Conservation (phyloP, 2,329 filamentous ascomycete species). For the Colletotrichum sp. region DNA sequence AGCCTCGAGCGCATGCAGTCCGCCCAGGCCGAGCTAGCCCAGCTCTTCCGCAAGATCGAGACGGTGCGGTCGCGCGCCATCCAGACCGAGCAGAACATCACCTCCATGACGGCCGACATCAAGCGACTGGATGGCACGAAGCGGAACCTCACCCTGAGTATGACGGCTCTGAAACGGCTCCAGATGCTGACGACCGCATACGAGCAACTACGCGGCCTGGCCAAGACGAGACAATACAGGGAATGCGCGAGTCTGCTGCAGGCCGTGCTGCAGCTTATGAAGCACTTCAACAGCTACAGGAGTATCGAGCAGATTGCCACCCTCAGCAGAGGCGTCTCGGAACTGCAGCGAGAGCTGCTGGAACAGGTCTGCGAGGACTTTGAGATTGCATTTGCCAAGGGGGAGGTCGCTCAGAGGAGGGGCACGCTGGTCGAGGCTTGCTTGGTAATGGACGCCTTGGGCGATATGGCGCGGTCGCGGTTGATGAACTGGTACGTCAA, state of each 20-base stretch:
- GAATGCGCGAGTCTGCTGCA: slow-evolving; percentile 94
- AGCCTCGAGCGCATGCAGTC: slow-evolving; percentile 91
- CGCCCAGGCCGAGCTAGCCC: slow-evolving; percentile 86
- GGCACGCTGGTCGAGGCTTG: slow-evolving; percentile 84
- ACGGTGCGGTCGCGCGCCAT: slow-evolving; percentile 87
- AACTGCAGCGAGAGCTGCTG: slow-evolving; percentile 88
- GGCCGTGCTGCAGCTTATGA: slow-evolving; percentile 96
- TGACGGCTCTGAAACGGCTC: slow-evolving; percentile 95
- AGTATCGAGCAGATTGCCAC: slow-evolving; percentile 98
- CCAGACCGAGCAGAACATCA: slow-evolving; percentile 94
- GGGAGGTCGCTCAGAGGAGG: slow-evolving; percentile 74
- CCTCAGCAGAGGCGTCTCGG: slow-evolving; percentile 88
- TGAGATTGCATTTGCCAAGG: slow-evolving; percentile 91
- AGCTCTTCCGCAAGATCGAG: slow-evolving; percentile 94
- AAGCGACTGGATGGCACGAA: slow-evolving; percentile 97
- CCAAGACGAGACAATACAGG: slow-evolving; percentile 86
- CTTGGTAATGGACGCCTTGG: slow-evolving; percentile 91
- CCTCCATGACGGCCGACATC: slow-evolving; percentile 98
- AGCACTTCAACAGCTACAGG: slow-evolving; percentile 95
- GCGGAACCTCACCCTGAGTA: slow-evolving; percentile 92
- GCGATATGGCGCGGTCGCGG: slow-evolving; percentile 81
- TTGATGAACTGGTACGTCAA: slow-evolving; percentile 98
- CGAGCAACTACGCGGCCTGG: slow-evolving; percentile 86
- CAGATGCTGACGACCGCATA: slow-evolving; percentile 99
- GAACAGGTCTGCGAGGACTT: slow-evolving; percentile 99